A percentile compares a stretch with the other conserved stretches of the same genome.
phyloP scores from a whole-genome alignment of 345 rosid species.

The Ailanthus altissimus region DNA sequence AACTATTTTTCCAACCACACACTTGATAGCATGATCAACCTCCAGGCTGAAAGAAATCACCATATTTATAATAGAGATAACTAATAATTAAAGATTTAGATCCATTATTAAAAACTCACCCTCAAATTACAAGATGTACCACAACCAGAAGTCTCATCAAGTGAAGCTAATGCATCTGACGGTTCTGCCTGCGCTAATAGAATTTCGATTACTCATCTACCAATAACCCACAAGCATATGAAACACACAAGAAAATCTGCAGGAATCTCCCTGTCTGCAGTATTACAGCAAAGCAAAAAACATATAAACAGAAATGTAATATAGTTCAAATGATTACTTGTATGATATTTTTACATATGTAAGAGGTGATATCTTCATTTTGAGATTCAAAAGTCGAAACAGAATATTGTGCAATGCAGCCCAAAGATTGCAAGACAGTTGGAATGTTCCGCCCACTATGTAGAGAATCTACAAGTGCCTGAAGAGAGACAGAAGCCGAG shows the following conservation, averaged over 20 bases:
- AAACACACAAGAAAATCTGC: constrained; percentile 15
- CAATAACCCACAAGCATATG: constrained; percentile 20
- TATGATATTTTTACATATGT: constrained; percentile 44
- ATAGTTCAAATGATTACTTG: constrained; percentile 52
- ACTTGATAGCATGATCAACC: constrained; percentile 15
- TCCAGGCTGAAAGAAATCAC: constrained; percentile 1
- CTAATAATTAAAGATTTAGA: neutral
- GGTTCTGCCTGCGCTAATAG: constrained; percentile 47
- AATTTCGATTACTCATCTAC: constrained; percentile 19
- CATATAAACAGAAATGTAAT: constrained; percentile 15
- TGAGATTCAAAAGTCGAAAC: constrained; percentile 55
- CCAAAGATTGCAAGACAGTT: constrained; percentile 86
- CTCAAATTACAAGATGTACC: constrained; percentile 58
- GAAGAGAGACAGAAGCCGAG: constrained; percentile 28
- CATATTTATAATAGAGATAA: neutral
- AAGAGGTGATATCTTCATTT: constrained; percentile 54
- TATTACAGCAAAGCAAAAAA: constrained; percentile 24
- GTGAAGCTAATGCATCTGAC: constrained; percentile 36
- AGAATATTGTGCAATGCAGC: constrained; percentile 73
- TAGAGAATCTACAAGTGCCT: constrained; percentile 71
- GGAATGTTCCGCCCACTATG: constrained; percentile 58
- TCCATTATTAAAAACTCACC: too few species aligned
- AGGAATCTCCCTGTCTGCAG: constrained; percentile 14
- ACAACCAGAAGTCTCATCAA: constrained; percentile 44
- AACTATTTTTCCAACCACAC: neutral